Evolutionary conservation across 176 grass and related monocot genomes (phyloP).

Genomic region (Dactylis glomerata): DNA sequence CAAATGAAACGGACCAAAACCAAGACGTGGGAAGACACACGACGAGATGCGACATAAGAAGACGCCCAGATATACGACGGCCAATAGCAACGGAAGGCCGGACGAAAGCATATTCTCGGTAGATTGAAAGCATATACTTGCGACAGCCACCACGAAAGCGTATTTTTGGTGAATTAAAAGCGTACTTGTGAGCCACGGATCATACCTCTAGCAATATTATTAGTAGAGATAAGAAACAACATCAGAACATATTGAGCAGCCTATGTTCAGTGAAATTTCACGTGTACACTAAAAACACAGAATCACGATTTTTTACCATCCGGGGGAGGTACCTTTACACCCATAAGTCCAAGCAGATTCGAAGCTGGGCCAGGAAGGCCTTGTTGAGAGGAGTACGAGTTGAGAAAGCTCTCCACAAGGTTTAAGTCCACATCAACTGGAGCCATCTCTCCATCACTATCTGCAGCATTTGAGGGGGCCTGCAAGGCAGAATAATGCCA

Average conservation of each 20-base stretch:
- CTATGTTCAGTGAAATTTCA: neutral
- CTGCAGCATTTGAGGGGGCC: conserved; percentile 55
- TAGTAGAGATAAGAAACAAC: neutral
- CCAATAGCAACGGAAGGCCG: too few relatives aligned
- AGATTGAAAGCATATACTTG: too few relatives aligned
- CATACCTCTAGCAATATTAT: neutral
- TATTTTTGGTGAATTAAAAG: neutral
- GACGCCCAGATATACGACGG: too few relatives aligned
- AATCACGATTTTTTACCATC: conserved; percentile 50
- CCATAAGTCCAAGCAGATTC: conserved; percentile 87
- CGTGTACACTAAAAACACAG: neutral
- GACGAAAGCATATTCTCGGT: too few relatives aligned
- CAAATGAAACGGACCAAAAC: too few relatives aligned
- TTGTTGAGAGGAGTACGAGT: conserved; percentile 90
- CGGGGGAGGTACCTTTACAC: conserved; percentile 73
- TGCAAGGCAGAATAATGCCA: conserved; percentile 28
- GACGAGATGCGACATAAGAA: too few relatives aligned
- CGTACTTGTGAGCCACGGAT: too few relatives aligned
- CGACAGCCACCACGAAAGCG: neutral
- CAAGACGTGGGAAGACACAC: too few relatives aligned
- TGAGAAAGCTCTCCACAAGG: conserved; percentile 83
- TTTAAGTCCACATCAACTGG: conserved; percentile 93
- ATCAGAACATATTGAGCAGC: neutral
- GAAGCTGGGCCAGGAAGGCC: conserved; percentile 93
- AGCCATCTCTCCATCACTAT: conserved; percentile 57